Conservation (phyloP, 306 rosid genomes). For the Quercus aquifolioides region DNA sequence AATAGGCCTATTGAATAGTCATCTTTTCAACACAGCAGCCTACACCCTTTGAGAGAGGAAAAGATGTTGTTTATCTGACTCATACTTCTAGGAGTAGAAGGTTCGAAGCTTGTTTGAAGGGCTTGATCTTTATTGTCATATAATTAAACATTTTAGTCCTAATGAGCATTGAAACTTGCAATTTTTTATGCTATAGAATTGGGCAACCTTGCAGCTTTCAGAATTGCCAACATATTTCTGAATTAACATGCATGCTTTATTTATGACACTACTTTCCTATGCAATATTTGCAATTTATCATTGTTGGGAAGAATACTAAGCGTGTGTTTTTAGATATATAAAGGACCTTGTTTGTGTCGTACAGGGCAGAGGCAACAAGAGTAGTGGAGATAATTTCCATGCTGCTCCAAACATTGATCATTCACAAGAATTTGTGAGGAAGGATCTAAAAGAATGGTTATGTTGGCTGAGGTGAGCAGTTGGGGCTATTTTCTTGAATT, state of each 20-base stretch:
- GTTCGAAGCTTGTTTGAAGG: background rate
- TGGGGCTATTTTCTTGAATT: constrained; percentile 9
- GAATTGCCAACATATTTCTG: background rate
- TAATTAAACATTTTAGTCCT: background rate
- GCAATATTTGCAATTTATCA: background rate
- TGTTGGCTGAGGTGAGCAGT: constrained; percentile 73
- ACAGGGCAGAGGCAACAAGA: constrained; percentile 91
- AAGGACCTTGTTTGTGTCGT: constrained; percentile 20
- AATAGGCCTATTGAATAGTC: too few species aligned
- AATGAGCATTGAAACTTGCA: background rate
- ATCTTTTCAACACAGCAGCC: too few species aligned
- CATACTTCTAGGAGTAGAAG: background rate
- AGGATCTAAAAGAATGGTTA: constrained; percentile 90
- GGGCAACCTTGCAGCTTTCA: background rate
- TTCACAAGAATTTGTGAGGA: constrained; percentile 98
- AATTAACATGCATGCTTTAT: background rate
- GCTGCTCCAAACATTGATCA: constrained; percentile 99
- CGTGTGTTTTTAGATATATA: constrained; percentile 2
- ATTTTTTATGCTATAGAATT: background rate
- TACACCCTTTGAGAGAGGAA: background rate
- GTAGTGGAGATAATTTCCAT: constrained; percentile 94
- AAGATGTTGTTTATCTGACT: background rate
- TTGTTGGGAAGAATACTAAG: background rate
- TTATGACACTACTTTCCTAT: background rate
- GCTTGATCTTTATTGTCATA: background rate